Evolutionary conservation across 2,329 filamentous ascomycete species (phyloP), one percentile per base, ranked within the genome.

Genomic region (Allantophomopsis cytisporea): DNA sequence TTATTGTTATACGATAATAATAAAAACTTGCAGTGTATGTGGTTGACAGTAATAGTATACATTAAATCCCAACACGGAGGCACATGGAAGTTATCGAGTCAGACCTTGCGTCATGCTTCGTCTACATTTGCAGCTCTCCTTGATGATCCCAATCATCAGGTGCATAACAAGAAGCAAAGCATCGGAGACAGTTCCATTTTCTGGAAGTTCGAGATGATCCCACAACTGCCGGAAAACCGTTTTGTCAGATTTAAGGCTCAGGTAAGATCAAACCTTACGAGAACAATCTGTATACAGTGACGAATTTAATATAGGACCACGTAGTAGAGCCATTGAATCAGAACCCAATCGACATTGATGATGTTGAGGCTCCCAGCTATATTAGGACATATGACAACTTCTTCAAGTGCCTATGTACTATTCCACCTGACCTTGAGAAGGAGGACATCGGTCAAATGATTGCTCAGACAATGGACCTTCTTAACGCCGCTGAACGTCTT

Each of bases 311-410:
- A 6, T 52, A 18, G 16, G 20, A 36, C 3, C 7, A 5, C 2
- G 15, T 6, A n/a, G 3, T 8, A 7, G 15, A 12, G 15, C 16
- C 30, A 16, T 16, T 18, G 11, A 13, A 31, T 10, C 14, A 37
- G 14, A 34, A 8, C 3, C 31, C 31, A 8, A 6, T 15, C 7
- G 47, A 47, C 31, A 16, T 38, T 6, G 44, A 45, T n/a, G 42
- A 42, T 13, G 14, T 45, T 6, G 45, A 44, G 10, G 23, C 12
- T 2, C 36, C 42, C 12, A 31, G 21, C 2, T 48, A 43, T 17
- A 41, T 49, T 35, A 46, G 43, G 13, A 38, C 43, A 7, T 54
- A 55, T 31, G 52, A 55, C 31, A 54, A 50, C 11, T 43, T 55
- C 32, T 54, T 55, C 41, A 37, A 42, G 6, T 46, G 45, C 35